phyloP scores from a whole-genome alignment of 2,329 filamentous ascomycete species.

The Xylaria sp. region DNA sequence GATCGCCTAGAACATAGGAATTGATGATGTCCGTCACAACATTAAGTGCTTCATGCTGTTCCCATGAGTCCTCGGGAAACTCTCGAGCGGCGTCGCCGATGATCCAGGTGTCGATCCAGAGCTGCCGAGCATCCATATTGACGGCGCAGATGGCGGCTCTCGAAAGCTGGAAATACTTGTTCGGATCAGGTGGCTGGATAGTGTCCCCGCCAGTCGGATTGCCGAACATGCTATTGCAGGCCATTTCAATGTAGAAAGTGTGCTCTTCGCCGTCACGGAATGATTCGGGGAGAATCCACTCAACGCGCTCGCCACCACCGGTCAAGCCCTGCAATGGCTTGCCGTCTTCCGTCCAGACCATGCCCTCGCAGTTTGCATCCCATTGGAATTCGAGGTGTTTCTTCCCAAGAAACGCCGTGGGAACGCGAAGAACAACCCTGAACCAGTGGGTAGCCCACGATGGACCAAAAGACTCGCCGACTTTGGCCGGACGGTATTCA shows the following conservation, averaged over 20 bases:
- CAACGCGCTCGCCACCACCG: slow-evolving; percentile 77
- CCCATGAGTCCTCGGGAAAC: slow-evolving; percentile 81
- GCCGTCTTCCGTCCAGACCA: slow-evolving; percentile 90
- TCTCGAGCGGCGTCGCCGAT: slow-evolving; percentile 88
- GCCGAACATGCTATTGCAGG: slow-evolving; percentile 97
- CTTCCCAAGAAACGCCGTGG: slow-evolving; percentile 64
- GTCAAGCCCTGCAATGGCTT: slow-evolving; percentile 86
- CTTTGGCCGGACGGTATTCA: slow-evolving; percentile 65
- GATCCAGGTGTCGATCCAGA: slow-evolving; percentile 94
- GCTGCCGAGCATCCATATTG: slow-evolving; percentile 74
- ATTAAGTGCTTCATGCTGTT: slow-evolving; percentile 79
- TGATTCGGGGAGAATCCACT: slow-evolving; percentile 81
- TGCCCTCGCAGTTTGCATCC: slow-evolving; percentile 91
- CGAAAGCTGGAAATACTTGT: slow-evolving; percentile 70
- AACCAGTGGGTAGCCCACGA: slow-evolving; percentile 99
- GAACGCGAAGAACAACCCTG: slow-evolving; percentile 73
- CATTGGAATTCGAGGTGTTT: slow-evolving; percentile 91
- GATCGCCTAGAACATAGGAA: slow-evolving; percentile 73
- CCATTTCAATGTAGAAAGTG: slow-evolving; percentile 94
- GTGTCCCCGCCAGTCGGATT: slow-evolving; percentile 78
- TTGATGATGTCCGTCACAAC: slow-evolving; percentile 87
- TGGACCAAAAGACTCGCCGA: slow-evolving; percentile 80
- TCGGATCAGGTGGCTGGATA: slow-evolving; percentile 83
- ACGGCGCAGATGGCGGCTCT: slow-evolving; percentile 84
- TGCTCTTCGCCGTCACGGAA: slow-evolving; percentile 85